Conservation (phyloP, 345 rosid species). For the Hirschfeldia incana region DNA sequence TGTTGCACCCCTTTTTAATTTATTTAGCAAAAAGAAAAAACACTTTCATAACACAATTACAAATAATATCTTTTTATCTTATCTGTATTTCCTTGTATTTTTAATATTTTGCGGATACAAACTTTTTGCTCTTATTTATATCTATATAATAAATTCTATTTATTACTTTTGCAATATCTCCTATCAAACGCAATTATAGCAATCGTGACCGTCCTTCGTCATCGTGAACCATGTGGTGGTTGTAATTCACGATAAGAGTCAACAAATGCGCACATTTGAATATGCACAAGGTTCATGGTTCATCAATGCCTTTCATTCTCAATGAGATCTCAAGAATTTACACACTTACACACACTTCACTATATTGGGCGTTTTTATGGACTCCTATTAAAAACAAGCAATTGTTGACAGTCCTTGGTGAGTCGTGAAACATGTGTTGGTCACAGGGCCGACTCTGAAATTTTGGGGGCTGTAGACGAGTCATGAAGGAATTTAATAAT, state of each 20-base stretch:
- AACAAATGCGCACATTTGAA: background rate
- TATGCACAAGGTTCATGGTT: background rate
- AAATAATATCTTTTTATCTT: too few relatives aligned
- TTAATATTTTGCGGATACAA: background rate
- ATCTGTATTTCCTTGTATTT: background rate
- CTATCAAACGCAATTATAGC: background rate
- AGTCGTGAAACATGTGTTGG: background rate
- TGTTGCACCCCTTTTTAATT: too few relatives aligned
- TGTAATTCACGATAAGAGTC: background rate
- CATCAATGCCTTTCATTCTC: background rate
- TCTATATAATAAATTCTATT: background rate
- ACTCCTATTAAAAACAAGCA: background rate
- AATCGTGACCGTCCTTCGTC: background rate
- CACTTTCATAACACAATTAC: background rate
- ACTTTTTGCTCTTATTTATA: background rate
- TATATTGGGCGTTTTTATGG: background rate
- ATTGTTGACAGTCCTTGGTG: background rate
- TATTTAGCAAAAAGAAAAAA: too few relatives aligned
- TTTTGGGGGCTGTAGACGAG: too few relatives aligned
- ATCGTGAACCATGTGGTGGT: background rate
- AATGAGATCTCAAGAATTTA: background rate
- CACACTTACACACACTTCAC: background rate
- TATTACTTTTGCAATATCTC: background rate
- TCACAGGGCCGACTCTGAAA: too few relatives aligned
- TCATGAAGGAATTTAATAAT: too few relatives aligned